Percentiles rank a stretch among this genome's conserved stretches.
phyloP scores from a whole-genome alignment of 75 land plant species.

The Larix kaempferi region DNA sequence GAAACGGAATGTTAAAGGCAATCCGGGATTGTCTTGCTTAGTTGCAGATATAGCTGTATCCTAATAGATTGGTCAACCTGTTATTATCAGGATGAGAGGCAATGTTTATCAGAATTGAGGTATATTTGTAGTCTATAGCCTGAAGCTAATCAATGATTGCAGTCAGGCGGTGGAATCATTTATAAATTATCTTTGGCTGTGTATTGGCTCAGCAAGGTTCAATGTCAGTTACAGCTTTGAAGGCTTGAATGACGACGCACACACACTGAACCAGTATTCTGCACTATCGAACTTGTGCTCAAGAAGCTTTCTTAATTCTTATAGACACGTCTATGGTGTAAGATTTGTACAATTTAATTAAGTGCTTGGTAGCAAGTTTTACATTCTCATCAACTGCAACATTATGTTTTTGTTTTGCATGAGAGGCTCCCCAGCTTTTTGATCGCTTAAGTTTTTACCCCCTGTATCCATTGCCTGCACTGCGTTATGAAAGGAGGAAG shows the following conservation, averaged over 20 bases:
- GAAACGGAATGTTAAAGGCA: not conserved
- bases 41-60: slow-evolving; percentile 6
- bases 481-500: no score
- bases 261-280: not conserved
- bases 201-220: not conserved
- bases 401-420: no score
- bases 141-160: slow-evolving; percentile 2
- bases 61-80: not conserved
- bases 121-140: slow-evolving; percentile 1
- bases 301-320: not conserved
- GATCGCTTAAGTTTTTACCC: no score
- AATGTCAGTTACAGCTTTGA: not conserved
- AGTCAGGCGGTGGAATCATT: not conserved
- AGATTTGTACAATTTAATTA: no score
- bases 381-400: no score
- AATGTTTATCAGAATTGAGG: slow-evolving; percentile 1
- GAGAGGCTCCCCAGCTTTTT: no score
- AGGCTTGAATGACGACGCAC: not conserved
- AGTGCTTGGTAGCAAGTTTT: no score
- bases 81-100: not conserved
- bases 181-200: not conserved
- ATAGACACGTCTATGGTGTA: no score
- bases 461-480: no score
- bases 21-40: slow-evolving; percentile 7
- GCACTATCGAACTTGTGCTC: not conserved